Conservation (phyloP, 1,139 yeast species). For the Diutina pseudorugosa region DNA sequence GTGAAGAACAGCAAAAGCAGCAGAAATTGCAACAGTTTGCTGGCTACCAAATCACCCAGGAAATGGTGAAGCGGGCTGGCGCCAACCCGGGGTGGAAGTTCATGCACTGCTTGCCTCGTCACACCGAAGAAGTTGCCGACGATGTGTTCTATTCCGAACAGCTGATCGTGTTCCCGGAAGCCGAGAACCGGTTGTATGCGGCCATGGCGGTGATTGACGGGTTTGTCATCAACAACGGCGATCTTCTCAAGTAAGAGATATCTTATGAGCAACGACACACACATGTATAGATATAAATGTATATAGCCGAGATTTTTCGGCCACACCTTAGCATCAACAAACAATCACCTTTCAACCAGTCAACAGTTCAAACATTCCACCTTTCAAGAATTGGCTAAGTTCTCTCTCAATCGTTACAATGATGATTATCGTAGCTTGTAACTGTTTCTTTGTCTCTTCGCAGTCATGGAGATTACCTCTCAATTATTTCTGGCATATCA, state of each 20-base stretch:
- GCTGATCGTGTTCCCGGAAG: slow-evolving; percentile 86
- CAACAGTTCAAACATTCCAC: too few species aligned
- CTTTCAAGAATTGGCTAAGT: too few species aligned
- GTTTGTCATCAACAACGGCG: slow-evolving; percentile 76
- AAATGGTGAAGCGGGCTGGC: slow-evolving; percentile 41
- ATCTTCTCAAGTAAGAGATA: slow-evolving; percentile 16
- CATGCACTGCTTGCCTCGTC: slow-evolving; percentile 97
- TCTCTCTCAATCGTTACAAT: too few species aligned
- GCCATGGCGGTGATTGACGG: slow-evolving; percentile 91
- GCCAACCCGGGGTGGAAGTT: slow-evolving; percentile 70
- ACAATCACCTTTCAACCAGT: too few species aligned
- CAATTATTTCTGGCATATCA: too few species aligned
- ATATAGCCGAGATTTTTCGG: neutral
- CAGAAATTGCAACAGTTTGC: slow-evolving; percentile 66
- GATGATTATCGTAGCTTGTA: too few species aligned
- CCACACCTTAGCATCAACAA: too few species aligned
- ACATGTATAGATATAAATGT: neutral
- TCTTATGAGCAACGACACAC: neutral
- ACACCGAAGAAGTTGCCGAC: slow-evolving; percentile 85
- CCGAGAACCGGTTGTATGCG: slow-evolving; percentile 91
- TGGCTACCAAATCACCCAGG: slow-evolving; percentile 73
- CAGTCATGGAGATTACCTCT: too few species aligned
- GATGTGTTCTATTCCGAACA: slow-evolving; percentile 79
- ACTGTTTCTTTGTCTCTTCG: too few species aligned
- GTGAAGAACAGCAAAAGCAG: slow-evolving; percentile 73